Percentiles rank a stretch among this genome's conserved stretches.
Conservation (phyloP, 2,329 filamentous ascomycete genomes). For the Fusarium floridanum region DNA sequence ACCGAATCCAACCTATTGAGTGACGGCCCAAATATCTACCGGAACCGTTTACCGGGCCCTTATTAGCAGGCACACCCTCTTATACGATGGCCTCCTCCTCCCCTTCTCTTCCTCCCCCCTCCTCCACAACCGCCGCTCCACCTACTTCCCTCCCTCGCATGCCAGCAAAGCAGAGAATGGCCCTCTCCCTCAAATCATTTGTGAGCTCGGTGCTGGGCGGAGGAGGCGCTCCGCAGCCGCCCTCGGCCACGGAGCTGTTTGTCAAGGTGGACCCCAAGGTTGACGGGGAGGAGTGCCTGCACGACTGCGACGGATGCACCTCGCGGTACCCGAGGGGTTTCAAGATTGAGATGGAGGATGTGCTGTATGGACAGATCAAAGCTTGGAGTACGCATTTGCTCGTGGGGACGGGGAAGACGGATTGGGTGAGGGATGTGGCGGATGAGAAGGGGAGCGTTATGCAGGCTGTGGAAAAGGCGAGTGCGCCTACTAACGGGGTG, state of each 20-base stretch:
- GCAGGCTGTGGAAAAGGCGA: slow-evolving; percentile 75
- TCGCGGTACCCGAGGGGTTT: slow-evolving; percentile 79
- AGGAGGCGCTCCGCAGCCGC: slow-evolving; percentile 38
- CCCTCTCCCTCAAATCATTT: slow-evolving; percentile 53
- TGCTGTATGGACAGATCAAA: slow-evolving; percentile 86
- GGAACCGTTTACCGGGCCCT: neutral
- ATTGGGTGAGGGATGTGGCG: slow-evolving; percentile 91
- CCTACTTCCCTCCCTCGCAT: slow-evolving; percentile 42
- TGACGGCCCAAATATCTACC: slow-evolving; percentile 36
- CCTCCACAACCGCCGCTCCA: slow-evolving; percentile 28
- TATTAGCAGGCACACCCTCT: slow-evolving; percentile 10
- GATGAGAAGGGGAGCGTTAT: slow-evolving; percentile 90
- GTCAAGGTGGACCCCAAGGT: slow-evolving; percentile 77
- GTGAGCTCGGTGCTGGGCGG: slow-evolving; percentile 49
- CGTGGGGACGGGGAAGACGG: slow-evolving; percentile 94
- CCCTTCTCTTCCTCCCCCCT: neutral
- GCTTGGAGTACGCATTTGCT: slow-evolving; percentile 91
- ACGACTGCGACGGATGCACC: slow-evolving; percentile 86
- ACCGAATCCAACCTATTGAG: slow-evolving; percentile 23
- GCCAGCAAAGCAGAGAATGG: slow-evolving; percentile 57
- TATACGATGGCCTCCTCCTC: slow-evolving; percentile 23
- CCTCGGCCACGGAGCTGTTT: slow-evolving; percentile 70
- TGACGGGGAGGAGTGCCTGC: slow-evolving; percentile 90
- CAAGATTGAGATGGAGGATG: slow-evolving; percentile 81
- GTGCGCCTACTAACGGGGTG: slow-evolving; percentile 77